Evolutionary conservation across 2,329 filamentous ascomycete genomes (phyloP).

Genomic region (Decorospora gaudefroyi): DNA sequence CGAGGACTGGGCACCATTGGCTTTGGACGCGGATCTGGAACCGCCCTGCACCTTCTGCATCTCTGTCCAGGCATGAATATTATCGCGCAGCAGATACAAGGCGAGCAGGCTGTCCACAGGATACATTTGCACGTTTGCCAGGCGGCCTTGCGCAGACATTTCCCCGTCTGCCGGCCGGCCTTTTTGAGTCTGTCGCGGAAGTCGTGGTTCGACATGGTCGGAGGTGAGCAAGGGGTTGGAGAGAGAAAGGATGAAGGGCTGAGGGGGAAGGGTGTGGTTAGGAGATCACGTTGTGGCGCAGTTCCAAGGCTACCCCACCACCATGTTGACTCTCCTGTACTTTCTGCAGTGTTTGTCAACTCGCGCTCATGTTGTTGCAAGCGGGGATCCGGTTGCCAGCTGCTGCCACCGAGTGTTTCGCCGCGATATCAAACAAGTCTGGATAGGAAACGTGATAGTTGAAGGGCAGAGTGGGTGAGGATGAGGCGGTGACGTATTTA

Average conservation of each 20-base stretch:
- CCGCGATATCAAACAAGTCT: too few species aligned
- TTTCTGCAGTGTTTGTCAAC: too few species aligned
- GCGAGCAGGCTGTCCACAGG: conserved; percentile 22
- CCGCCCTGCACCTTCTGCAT: conserved; percentile 1
- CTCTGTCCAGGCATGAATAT: conserved; percentile 8
- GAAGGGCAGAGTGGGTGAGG: too few species aligned
- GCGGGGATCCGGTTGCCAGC: too few species aligned
- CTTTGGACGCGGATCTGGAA: not conserved
- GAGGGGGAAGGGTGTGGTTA: not conserved
- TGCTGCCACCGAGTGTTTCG: too few species aligned
- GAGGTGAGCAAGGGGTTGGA: not conserved
- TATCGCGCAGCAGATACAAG: conserved; percentile 24
- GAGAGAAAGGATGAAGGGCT: not conserved
- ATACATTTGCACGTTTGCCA: conserved; percentile 21
- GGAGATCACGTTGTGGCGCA: too few species aligned
- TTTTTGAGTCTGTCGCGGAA: conserved; percentile 14
- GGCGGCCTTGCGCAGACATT: conserved; percentile 10
- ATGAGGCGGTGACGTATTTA: too few species aligned
- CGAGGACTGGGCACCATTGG: conserved; percentile 25
- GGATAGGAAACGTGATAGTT: too few species aligned
- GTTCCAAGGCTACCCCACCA: too few species aligned
- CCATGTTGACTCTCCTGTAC: too few species aligned
- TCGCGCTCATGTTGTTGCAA: too few species aligned
- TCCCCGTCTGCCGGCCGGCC: conserved; percentile 12
- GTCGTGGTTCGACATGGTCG: conserved; percentile 11